Evolutionary conservation across 139 green algal genomes (phyloP).

Genomic region (Chlorella sp.): DNA sequence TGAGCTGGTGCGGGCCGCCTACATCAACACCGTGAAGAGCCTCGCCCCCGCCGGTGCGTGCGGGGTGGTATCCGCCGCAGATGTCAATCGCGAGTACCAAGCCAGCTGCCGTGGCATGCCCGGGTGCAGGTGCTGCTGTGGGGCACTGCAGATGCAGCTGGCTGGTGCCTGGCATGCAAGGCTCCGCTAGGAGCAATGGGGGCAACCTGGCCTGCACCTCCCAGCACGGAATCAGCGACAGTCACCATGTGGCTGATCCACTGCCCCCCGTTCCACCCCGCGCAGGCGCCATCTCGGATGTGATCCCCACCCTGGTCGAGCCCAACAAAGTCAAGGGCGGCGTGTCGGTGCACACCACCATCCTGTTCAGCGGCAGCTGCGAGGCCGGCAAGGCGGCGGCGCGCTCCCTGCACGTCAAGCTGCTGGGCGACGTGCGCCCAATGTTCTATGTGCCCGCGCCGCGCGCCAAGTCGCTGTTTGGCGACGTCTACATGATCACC

Average conservation of each 20-base stretch:
- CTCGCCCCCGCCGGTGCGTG: neutral
- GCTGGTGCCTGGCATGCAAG: too few species aligned
- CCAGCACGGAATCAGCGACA: neutral
- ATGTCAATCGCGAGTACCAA: too few species aligned
- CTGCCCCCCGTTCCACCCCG: neutral
- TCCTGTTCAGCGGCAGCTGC: neutral
- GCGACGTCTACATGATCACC: neutral
- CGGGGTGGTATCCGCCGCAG: too few species aligned
- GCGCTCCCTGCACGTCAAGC: too few species aligned
- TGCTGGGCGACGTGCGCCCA: too few species aligned
- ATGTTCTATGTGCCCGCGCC: too few species aligned
- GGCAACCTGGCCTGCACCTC: too few species aligned
- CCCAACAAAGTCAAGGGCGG: neutral
- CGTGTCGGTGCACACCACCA: neutral
- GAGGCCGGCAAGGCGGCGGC: too few species aligned
- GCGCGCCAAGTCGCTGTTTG: neutral
- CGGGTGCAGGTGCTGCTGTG: too few species aligned
- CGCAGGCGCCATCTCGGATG: neutral
- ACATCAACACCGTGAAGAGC: neutral
- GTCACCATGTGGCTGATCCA: neutral
- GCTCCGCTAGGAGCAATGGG: too few species aligned
- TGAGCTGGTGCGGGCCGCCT: neutral
- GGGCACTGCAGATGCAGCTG: too few species aligned
- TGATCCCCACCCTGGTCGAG: neutral
- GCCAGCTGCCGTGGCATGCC: too few species aligned